Conservation (phyloP, 2,329 filamentous ascomycete species). For the Camptophora hylomeconis region DNA sequence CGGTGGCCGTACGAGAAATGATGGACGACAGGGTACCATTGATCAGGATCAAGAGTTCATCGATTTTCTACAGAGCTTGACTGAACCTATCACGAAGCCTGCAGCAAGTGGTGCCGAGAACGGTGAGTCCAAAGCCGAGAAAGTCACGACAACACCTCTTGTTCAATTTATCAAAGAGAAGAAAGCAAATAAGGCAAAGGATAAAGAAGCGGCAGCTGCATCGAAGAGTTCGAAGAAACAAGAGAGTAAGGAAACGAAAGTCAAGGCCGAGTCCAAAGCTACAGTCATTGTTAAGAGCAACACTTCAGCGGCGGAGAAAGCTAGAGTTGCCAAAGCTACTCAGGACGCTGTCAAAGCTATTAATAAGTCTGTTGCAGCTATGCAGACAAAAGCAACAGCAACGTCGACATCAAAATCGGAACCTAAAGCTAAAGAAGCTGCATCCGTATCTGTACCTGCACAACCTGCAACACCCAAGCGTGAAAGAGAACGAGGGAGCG, state of each 20-base stretch:
- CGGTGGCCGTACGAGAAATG: slow-evolving; percentile 57
- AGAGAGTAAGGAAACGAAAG: slow-evolving; percentile 47
- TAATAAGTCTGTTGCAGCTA: slow-evolving; percentile 33
- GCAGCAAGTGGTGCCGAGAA: slow-evolving; percentile 36
- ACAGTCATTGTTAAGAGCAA: slow-evolving; percentile 20
- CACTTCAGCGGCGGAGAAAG: slow-evolving; percentile 22
- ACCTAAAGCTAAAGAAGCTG: slow-evolving; percentile 16
- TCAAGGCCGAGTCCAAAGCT: slow-evolving; percentile 32
- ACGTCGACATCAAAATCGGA: slow-evolving; percentile 18
- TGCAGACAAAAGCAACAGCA: slow-evolving; percentile 25
- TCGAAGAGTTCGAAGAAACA: slow-evolving; percentile 33
- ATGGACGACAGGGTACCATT: slow-evolving; percentile 83
- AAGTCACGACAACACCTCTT: slow-evolving; percentile 71
- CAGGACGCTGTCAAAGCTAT: slow-evolving; percentile 50
- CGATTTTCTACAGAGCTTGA: slow-evolving; percentile 75
- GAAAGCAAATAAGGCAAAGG: slow-evolving; percentile 60
- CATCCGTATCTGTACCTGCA: too few relatives aligned
- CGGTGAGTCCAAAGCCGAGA: slow-evolving; percentile 41
- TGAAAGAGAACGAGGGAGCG: slow-evolving; percentile 41
- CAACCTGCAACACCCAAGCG: slow-evolving; percentile 27
- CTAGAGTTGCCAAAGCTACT: slow-evolving; percentile 41
- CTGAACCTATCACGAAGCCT: slow-evolving; percentile 54
- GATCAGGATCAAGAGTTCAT: slow-evolving; percentile 96
- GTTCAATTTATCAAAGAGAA: slow-evolving; percentile 86
- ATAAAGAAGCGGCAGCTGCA: slow-evolving; percentile 16